These are phyloP conservation scores for Zizania palustris DNA, from an alignment of 202 grass and related monocot genomes.

Conservation along the genomic window DNA sequence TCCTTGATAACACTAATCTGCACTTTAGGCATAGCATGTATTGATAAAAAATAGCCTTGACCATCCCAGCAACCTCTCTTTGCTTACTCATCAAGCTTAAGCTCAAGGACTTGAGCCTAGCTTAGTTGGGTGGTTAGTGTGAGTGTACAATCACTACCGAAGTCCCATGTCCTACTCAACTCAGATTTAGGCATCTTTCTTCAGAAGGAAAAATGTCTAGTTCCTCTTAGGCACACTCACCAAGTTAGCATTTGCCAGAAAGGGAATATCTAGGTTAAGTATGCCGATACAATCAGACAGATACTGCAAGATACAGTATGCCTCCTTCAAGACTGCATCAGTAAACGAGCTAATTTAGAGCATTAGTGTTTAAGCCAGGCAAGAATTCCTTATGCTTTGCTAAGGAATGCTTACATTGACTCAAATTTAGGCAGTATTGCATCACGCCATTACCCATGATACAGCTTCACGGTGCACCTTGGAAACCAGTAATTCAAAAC, in stretches of 20 bases:
- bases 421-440: slow-evolving; percentile 29
- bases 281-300: slow-evolving; percentile 7
- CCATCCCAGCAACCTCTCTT: slow-evolving; percentile 18
- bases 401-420: neutral
- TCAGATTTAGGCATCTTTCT: neutral
- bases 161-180: neutral
- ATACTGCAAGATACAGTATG: slow-evolving; percentile 10
- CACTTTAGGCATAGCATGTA: neutral
- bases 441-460: slow-evolving; percentile 13
- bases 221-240: neutral
- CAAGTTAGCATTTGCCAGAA: slow-evolving; percentile 29
- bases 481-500: slow-evolving; percentile 11
- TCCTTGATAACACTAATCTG: neutral
- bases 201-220: neutral
- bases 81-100: slow-evolving; percentile 21
- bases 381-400: neutral
- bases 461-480: slow-evolving; percentile 17
- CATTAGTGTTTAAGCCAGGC: neutral
- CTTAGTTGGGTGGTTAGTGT: neutral
- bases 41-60: neutral
- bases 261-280: neutral
- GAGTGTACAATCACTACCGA: neutral
- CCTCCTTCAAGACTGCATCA: neutral
- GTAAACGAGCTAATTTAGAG: slow-evolving; percentile 23
- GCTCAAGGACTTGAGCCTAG: neutral